phyloP scores from a whole-genome alignment of 2,329 filamentous ascomycete species.

The Colletotrichum sp. region DNA sequence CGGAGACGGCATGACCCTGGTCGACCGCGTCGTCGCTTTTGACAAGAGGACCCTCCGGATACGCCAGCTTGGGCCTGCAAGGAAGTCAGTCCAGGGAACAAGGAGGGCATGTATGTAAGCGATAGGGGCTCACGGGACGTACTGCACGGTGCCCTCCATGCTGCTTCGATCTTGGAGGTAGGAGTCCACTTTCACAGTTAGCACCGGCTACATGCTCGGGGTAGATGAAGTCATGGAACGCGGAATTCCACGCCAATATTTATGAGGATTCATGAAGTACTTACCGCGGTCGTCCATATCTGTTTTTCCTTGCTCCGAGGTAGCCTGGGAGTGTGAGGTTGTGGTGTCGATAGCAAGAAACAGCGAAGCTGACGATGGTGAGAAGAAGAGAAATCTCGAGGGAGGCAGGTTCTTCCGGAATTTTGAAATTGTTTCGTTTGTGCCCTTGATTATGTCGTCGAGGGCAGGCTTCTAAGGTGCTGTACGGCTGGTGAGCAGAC shows the following conservation, averaged over 20 bases:
- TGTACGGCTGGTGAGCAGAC: background rate
- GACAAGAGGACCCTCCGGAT: background rate
- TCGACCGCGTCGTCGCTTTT: background rate
- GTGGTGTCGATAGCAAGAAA: background rate
- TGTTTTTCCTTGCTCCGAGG: fast-evolving
- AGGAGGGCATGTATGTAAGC: background rate
- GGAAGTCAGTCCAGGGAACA: background rate
- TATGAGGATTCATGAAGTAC: background rate
- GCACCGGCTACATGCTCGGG: background rate
- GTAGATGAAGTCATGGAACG: background rate
- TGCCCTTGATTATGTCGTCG: background rate
- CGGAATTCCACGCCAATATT: background rate
- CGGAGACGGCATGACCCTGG: background rate
- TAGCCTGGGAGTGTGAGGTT: background rate
- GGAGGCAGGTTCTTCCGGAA: background rate
- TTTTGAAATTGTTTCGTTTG: background rate
- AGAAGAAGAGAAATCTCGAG: background rate
- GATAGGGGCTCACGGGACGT: background rate
- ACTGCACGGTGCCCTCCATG: background rate
- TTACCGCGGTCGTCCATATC: background rate
- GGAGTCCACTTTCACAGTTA: background rate
- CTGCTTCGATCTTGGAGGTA: background rate
- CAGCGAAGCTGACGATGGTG: background rate
- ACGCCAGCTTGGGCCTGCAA: background rate
- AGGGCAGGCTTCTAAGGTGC: background rate